These are phyloP conservation scores for Lepidium africanum DNA, from an alignment of 345 rosid species.

Conservation along the genomic window DNA sequence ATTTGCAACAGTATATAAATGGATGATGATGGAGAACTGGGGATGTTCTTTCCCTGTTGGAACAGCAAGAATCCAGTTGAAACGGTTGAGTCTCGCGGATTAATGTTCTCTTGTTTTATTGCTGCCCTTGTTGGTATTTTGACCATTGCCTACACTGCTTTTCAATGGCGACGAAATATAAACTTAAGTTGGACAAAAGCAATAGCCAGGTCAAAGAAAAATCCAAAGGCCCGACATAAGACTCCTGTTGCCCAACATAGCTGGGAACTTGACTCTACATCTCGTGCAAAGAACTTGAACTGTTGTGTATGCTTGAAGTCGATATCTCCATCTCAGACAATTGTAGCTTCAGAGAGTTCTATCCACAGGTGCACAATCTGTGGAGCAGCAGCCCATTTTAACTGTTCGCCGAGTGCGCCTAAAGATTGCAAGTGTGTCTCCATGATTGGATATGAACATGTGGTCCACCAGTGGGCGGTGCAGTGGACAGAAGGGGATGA, in stretches of 20 bases:
- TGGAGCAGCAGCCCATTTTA: slow-evolving; percentile 72
- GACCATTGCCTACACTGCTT: slow-evolving; percentile 83
- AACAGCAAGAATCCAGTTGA: slow-evolving; percentile 43
- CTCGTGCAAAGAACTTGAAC: slow-evolving; percentile 73
- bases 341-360: slow-evolving; percentile 49
- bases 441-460: slow-evolving; percentile 69
- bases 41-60: slow-evolving; percentile 42
- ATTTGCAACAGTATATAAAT: slow-evolving; percentile 25
- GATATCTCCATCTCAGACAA: slow-evolving; percentile 58
- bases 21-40: slow-evolving; percentile 61
- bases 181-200: slow-evolving; percentile 95
- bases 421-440: slow-evolving; percentile 88
- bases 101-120: slow-evolving; percentile 52
- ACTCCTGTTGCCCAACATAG: slow-evolving; percentile 60
- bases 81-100: slow-evolving; percentile 44
- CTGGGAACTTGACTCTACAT: slow-evolving; percentile 60
- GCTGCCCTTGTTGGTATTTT: slow-evolving; percentile 78
- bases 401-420: slow-evolving; percentile 60
- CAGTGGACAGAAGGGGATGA: slow-evolving; percentile 89
- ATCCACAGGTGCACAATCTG: slow-evolving; percentile 61
- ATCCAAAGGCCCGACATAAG: slow-evolving; percentile 75
- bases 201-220: slow-evolving; percentile 81
- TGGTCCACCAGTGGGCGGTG: slow-evolving; percentile 92
- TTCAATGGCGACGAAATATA: slow-evolving; percentile 94
- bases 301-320: slow-evolving; percentile 89